These are phyloP conservation scores for Fusarium newnesense DNA, from an alignment of 2,329 filamentous ascomycete genomes.

Conservation along the genomic window DNA sequence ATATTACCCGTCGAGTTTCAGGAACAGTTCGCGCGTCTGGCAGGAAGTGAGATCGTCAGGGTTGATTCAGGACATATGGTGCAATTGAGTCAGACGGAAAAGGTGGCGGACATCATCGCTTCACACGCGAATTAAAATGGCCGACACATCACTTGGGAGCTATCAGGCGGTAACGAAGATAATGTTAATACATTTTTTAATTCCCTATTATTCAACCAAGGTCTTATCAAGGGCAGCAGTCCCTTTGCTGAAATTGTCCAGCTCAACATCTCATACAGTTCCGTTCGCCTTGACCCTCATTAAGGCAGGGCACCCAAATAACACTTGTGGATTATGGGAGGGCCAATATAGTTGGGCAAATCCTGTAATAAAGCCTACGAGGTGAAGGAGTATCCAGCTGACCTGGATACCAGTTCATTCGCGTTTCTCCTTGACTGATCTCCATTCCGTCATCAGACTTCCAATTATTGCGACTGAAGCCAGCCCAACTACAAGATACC, in stretches of 20 bases:
- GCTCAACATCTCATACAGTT: neutral
- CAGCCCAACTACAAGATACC: slow-evolving; percentile 17
- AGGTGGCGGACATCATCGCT: neutral
- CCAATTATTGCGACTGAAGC: slow-evolving; percentile 17
- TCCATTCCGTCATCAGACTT: slow-evolving; percentile 19
- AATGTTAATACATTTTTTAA: fast-evolving
- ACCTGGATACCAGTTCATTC: neutral
- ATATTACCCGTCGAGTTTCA: neutral
- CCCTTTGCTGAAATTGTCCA: fast-evolving
- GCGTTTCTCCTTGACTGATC: slow-evolving; percentile 14
- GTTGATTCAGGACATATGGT: neutral
- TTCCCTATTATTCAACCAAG: fast-evolving
- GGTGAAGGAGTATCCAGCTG: neutral
- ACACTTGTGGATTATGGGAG: neutral
- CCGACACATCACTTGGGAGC: fast-evolving
- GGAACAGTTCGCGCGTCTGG: neutral
- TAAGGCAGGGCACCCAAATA: neutral
- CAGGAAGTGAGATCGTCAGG: neutral
- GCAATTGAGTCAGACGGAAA: neutral
- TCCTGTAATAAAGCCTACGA: fast-evolving
- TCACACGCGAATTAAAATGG: neutral
- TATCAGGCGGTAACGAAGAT: fast-evolving
- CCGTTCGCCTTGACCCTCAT: neutral
- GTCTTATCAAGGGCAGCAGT: fast-evolving
- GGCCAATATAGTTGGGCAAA: fast-evolving